A percentile compares a stretch with the other conserved stretches of the same genome.
phyloP scores from a whole-genome alignment of 1,139 yeast genomes.

The Cylindricascospora bacillispora region DNA sequence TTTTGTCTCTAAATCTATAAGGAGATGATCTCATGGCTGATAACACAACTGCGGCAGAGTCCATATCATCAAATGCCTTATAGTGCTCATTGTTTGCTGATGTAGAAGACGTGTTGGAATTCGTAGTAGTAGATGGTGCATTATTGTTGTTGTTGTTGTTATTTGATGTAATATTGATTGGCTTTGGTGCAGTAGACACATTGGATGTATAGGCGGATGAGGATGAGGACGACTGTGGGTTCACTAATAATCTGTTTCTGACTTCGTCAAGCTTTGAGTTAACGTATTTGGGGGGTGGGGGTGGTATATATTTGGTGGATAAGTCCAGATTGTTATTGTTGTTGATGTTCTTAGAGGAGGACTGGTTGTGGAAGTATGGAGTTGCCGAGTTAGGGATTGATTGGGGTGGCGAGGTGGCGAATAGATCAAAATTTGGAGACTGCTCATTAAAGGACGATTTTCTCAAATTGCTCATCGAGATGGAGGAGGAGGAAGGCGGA shows the following conservation, averaged over 20 bases:
- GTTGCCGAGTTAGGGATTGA: too few relatives aligned
- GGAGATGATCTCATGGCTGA: conserved; percentile 26
- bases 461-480: conserved; percentile 1
- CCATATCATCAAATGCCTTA: conserved; percentile 21
- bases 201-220: neutral
- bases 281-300: conserved; percentile 20
- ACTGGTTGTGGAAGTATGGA: too few relatives aligned
- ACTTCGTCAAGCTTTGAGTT: conserved; percentile 24
- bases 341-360: too few relatives aligned
- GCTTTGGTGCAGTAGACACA: neutral
- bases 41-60: conserved; percentile 23
- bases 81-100: conserved; percentile 8
- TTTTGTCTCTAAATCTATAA: conserved; percentile 11
- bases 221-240: conserved; percentile 8
- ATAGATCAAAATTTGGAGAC: too few relatives aligned
- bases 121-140: neutral
- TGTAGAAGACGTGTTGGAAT: conserved; percentile 4
- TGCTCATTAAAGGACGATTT: too few relatives aligned
- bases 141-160: conserved; percentile 1
- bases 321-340: conserved; percentile 1
- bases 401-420: conserved; percentile 3
- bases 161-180: neutral
- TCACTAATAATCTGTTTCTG: conserved; percentile 16
- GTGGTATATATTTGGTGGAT: conserved; percentile 10
- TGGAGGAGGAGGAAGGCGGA: conserved; percentile 8